Percentiles rank a stretch among this genome's conserved stretches.
These are phyloP conservation scores for Neurospora hispaniola DNA, from an alignment of 495 filamentous ascomycete genomes.

Conservation along the genomic window DNA sequence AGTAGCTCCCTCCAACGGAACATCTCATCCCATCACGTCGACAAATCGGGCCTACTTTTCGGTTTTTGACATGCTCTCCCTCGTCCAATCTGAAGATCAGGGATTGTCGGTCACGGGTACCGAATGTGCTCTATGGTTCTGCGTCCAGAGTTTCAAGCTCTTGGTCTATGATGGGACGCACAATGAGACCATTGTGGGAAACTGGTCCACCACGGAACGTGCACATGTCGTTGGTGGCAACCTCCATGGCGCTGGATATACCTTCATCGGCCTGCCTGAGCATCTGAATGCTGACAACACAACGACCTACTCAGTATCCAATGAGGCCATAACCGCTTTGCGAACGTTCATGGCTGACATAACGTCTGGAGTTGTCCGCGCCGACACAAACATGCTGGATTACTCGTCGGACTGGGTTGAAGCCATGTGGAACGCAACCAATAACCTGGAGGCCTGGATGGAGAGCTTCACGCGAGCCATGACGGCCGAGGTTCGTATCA, in stretches of 20 bases:
- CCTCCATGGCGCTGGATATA: conserved; percentile 14
- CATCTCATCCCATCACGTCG: conserved; percentile 3
- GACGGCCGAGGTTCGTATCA: conserved; percentile 23
- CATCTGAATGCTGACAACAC: conserved; percentile 17
- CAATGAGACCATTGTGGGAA: conserved; percentile 11
- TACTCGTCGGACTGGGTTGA: conserved; percentile 32
- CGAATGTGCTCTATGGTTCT: conserved; percentile 30
- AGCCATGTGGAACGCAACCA: conserved; percentile 24
- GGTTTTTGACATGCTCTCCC: conserved; percentile 25
- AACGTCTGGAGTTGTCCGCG: conserved; percentile 19
- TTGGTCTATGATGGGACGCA: conserved; percentile 16
- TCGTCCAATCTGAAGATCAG: conserved; percentile 9
- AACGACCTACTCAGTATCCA: conserved; percentile 19
- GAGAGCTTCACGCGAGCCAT: conserved; percentile 20
- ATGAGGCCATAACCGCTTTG: conserved; percentile 18
- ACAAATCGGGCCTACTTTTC: conserved; percentile 21
- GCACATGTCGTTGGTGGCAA: conserved; percentile 1
- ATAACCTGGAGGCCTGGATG: conserved; percentile 21
- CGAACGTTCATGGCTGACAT: conserved; percentile 22
- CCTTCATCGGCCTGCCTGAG: conserved; percentile 21
- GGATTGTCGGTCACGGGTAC: neutral
- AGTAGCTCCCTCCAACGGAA: conserved; percentile 21
- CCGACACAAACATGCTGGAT: conserved; percentile 11
- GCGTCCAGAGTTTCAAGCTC: conserved; percentile 21
- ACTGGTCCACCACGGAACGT: conserved; percentile 21